phyloP scores from a whole-genome alignment of 108 stramenopile species.

The Aurantiochytrium sp. region DNA sequence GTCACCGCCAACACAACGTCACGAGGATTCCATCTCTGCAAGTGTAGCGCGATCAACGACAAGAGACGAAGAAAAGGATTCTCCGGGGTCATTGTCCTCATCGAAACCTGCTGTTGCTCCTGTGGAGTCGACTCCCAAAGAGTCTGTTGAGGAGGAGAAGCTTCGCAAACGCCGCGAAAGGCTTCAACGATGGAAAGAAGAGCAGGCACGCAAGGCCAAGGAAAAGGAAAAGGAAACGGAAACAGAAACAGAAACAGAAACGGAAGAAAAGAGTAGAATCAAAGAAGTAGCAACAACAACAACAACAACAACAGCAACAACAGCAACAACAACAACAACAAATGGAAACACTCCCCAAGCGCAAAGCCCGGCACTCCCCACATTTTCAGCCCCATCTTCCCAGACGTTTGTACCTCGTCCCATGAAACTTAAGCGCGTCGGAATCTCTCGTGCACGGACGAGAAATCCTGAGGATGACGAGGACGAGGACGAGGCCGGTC shows the following conservation, averaged over 20 bases:
- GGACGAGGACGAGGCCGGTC: background rate
- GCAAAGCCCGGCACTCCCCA: too few relatives aligned
- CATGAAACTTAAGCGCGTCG: background rate
- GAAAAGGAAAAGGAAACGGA: background rate
- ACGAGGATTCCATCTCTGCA: too few relatives aligned
- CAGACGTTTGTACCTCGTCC: background rate
- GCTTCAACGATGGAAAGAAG: background rate
- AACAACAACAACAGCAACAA: too few relatives aligned
- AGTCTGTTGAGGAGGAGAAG: background rate
- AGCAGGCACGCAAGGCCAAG: background rate
- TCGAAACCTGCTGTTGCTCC: too few relatives aligned
- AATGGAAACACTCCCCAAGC: too few relatives aligned
- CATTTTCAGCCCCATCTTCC: background rate
- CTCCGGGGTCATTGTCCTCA: too few relatives aligned
- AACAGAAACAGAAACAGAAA: background rate
- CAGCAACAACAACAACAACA: too few relatives aligned
- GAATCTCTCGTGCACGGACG: background rate
- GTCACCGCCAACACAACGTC: too few relatives aligned
- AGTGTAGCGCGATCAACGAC: too few relatives aligned
- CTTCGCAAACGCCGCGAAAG: background rate
- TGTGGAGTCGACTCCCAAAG: background rate
- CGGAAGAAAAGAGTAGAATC: background rate
- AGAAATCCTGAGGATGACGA: background rate
- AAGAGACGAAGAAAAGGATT: too few relatives aligned
- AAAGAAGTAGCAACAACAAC: too few relatives aligned